phyloP scores from a whole-genome alignment of 2,329 filamentous ascomycete genomes.

The Tympanopsis confertula region DNA sequence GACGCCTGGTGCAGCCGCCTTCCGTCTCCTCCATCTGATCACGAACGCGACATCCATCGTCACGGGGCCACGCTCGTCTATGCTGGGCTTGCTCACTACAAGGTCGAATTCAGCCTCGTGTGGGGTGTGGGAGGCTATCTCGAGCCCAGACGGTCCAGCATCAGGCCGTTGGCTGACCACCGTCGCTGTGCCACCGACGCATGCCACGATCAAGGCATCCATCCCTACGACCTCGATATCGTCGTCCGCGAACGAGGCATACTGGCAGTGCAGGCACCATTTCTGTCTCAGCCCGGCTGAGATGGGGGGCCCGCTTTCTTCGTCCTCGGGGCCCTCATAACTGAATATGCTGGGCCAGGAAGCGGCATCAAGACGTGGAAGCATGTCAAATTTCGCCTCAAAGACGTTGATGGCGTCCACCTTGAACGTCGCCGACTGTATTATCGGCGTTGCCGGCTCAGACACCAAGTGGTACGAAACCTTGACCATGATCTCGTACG shows the following conservation, averaged over 20 bases:
- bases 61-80: conserved; percentile 72
- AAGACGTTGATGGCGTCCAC: conserved; percentile 73
- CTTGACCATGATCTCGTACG: conserved; percentile 59
- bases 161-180: conserved; percentile 25
- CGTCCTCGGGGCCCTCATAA: conserved; percentile 28
- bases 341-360: conserved; percentile 84
- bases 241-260: conserved; percentile 67
- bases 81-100: conserved; percentile 60
- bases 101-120: conserved; percentile 64
- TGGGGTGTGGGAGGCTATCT: conserved; percentile 55
- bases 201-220: conserved; percentile 45
- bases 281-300: conserved; percentile 61
- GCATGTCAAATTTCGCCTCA: conserved; percentile 80
- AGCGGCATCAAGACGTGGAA: conserved; percentile 64
- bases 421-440: conserved; percentile 58
- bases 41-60: conserved; percentile 64
- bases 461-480: conserved; percentile 69
- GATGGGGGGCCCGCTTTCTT: conserved; percentile 12
- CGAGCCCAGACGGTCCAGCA: conserved; percentile 26
- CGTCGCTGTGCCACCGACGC: conserved; percentile 53
- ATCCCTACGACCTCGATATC: conserved; percentile 54
- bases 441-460: conserved; percentile 70
- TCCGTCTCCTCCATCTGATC: conserved; percentile 68
- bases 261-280: conserved; percentile 67
- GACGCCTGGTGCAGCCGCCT: conserved; percentile 17